Base-by-base conservation (phyloP, 768 basidiomycete species). In the Boletus pseudopeckii region DNA sequence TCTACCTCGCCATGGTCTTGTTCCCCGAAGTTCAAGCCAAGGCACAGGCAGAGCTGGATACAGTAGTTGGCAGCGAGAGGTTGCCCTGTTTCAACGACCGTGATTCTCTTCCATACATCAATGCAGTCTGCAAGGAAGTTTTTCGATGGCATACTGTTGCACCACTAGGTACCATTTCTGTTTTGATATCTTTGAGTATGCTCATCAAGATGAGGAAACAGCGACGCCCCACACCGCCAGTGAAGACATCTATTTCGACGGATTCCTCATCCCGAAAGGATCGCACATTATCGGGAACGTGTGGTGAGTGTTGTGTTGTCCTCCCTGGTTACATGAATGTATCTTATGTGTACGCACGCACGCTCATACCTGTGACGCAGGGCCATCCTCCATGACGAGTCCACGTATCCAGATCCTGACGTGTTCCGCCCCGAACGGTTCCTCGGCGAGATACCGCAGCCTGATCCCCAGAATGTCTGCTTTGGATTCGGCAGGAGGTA, bases 381-480 rank as follows among this genome's bases (percentile, higher is more conserved):
- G 82, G 69, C 66, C n/a, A 78, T 85, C 66, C 66, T 80, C 1
- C 78, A 78, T 44, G 77, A 86, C 61, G 74, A 75, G 2, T 64
- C 72, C 6, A 66, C 47, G 7, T 75, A 75, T 50, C 62, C 66
- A 6, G 62, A 74, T 40, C 74, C 75, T 4, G 37, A 38, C 1
- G 53, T 42, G 2, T 75, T 75, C 52, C 60, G 55, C 1, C 73
- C 74, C 8, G 74, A 75, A 30, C 65, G 73, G 17, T 75, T 62
- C 50, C 59, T 71, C 0, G 64, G 67, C 0, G 43, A 58, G 0
- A 56, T 20, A 2, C 57, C 66, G 0, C 58, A 65, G 30, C 55
- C 59, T 2, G 63, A 66, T 37, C 61, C 63, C 2, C 55, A 50
- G 7, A 55, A 15, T 7, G 48, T 30, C 1, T 61, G 56, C n/a